A percentile compares a stretch with the other conserved stretches of the same genome.
These are phyloP conservation scores for Magnusiomyces paraingens DNA, from an alignment of 1,139 yeast species.

Conservation along the genomic window DNA sequence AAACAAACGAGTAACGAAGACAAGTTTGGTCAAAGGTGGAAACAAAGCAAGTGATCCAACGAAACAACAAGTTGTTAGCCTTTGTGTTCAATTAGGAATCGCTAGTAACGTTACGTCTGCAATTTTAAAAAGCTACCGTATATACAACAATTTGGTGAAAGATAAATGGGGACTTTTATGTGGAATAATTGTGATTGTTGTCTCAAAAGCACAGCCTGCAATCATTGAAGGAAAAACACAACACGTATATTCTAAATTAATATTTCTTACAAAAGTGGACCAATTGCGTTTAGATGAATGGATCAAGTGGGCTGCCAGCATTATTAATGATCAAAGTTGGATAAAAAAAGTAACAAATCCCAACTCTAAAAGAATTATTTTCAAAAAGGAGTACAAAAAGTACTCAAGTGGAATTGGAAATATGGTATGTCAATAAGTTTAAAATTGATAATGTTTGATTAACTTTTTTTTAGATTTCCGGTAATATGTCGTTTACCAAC, in stretches of 20 bases:
- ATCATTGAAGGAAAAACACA: slow-evolving; percentile 15
- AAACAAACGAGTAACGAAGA: slow-evolving; percentile 15
- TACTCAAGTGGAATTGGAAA: slow-evolving; percentile 28
- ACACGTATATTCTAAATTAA: slow-evolving; percentile 13
- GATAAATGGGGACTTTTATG: slow-evolving; percentile 35
- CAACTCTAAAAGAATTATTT: slow-evolving; percentile 21
- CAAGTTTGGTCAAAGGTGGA: slow-evolving; percentile 13
- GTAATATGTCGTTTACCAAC: slow-evolving; percentile 19
- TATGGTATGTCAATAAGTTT: slow-evolving; percentile 22
- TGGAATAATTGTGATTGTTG: slow-evolving; percentile 31
- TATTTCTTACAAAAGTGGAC: slow-evolving; percentile 6
- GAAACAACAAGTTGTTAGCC: slow-evolving; percentile 19
- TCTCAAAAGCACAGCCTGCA: slow-evolving; percentile 31
- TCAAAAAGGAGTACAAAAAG: slow-evolving; percentile 15
- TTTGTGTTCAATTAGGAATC: slow-evolving; percentile 25
- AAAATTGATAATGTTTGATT: background rate
- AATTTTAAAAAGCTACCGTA: slow-evolving; percentile 27
- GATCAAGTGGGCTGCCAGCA: slow-evolving; percentile 31
- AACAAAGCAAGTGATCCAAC: slow-evolving; percentile 24
- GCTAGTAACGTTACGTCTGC: slow-evolving; percentile 25
- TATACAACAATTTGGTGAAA: slow-evolving; percentile 30
- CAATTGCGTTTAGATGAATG: slow-evolving; percentile 28
- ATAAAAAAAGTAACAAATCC: slow-evolving; percentile 26
- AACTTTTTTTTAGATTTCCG: slow-evolving; percentile 9
- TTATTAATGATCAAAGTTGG: slow-evolving; percentile 35